Evolutionary conservation across 306 rosid species (phyloP).

Genomic region (Chamaecrista fasciculata): DNA sequence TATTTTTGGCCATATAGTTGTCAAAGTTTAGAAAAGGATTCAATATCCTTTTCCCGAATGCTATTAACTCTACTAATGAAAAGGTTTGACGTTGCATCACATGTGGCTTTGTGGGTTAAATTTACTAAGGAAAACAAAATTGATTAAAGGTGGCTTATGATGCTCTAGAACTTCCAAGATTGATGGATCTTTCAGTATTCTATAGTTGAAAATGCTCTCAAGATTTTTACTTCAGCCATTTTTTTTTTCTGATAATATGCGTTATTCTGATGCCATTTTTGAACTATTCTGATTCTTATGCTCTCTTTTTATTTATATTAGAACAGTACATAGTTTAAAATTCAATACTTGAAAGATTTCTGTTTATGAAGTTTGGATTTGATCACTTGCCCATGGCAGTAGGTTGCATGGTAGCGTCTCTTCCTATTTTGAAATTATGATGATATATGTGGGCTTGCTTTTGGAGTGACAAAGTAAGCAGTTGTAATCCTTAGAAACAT

Average conservation of each 20-base stretch:
- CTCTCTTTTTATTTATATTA: neutral
- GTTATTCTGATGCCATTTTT: constrained; percentile 8
- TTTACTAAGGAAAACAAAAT: too few species aligned
- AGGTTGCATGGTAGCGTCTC: neutral
- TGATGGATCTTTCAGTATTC: constrained; percentile 8
- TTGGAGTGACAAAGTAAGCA: neutral
- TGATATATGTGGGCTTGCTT: constrained; percentile 11
- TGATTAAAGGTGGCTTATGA: constrained; percentile 15
- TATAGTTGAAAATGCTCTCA: constrained; percentile 6
- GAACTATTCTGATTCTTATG: constrained; percentile 19
- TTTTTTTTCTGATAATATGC: constrained; percentile 2
- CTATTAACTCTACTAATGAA: too few species aligned
- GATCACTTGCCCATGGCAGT: neutral
- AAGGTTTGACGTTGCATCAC: too few species aligned
- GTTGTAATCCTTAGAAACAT: constrained; percentile 16
- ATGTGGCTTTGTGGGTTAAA: too few species aligned
- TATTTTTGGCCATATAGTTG: too few species aligned
- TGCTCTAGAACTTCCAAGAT: constrained; percentile 17
- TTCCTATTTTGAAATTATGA: neutral
- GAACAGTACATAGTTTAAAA: neutral
- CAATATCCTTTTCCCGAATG: too few species aligned
- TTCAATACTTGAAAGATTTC: neutral
- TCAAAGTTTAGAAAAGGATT: too few species aligned
- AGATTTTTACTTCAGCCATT: neutral
- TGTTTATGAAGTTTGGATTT: constrained; percentile 28